Conservation (phyloP, 225 moss, liverwort and hornwort species). For the Neckera pumila region DNA sequence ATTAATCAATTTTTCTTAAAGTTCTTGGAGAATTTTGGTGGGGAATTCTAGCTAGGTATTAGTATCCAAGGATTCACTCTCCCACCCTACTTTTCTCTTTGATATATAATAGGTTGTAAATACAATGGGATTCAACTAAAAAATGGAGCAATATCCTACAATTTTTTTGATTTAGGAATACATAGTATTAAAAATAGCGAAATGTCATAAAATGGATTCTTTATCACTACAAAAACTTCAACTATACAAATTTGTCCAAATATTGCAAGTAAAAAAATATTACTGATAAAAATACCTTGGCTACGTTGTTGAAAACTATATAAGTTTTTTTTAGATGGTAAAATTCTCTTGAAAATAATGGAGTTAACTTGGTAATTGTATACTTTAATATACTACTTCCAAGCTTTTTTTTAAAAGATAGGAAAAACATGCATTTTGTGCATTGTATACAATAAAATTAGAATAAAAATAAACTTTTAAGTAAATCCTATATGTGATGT, state of each 20-base stretch:
- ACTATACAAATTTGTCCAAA: background rate
- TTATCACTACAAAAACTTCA: background rate
- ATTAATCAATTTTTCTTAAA: background rate
- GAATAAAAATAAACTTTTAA: background rate
- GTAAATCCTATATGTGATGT: background rate
- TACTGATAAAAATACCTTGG: background rate
- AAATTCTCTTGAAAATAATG: too few relatives aligned
- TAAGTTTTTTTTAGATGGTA: background rate
- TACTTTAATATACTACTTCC: background rate
- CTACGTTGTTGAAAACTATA: too few relatives aligned
- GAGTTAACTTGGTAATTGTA: background rate
- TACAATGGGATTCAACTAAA: background rate
- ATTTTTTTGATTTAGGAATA: background rate
- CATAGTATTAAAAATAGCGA: background rate
- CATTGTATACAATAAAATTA: background rate
- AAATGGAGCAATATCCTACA: background rate
- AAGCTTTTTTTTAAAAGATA: background rate
- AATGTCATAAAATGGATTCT: background rate
- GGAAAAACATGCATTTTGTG: background rate
- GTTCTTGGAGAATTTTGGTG: background rate
- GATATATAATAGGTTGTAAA: background rate
- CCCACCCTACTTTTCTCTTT: background rate
- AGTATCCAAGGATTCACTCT: accelerated
- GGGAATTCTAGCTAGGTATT: background rate
- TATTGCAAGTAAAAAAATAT: background rate